Percentiles rank a stretch among this genome's conserved stretches.
Evolutionary conservation across 352 stramenopile genomes (phyloP).

Genomic region (Pythium brachiatum): DNA sequence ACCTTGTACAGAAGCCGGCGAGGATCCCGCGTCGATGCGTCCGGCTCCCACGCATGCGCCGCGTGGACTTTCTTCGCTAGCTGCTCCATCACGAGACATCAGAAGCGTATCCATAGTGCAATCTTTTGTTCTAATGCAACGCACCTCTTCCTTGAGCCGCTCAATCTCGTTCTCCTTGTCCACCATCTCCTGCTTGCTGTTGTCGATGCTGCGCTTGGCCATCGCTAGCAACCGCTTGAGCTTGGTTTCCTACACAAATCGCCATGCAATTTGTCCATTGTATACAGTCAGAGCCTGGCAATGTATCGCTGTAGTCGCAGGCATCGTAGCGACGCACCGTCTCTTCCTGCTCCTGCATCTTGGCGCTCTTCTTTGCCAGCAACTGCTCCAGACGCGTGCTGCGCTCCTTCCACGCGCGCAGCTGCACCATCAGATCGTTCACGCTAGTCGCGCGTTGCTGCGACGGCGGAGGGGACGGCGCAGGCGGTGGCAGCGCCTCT

Average conservation of each 20-base stretch:
- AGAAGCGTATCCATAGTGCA: neutral
- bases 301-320: too few relatives aligned
- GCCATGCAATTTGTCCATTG: neutral
- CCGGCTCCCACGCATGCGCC: slow-evolving; percentile 48
- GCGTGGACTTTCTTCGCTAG: slow-evolving; percentile 32
- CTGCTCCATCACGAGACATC: slow-evolving; percentile 5
- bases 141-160: slow-evolving; percentile 44
- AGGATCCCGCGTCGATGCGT: slow-evolving; percentile 51
- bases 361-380: slow-evolving; percentile 65
- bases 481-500: slow-evolving; percentile 14
- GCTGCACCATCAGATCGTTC: slow-evolving; percentile 34
- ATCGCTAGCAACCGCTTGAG: slow-evolving; percentile 80
- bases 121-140: neutral
- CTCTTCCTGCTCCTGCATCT: slow-evolving; percentile 75
- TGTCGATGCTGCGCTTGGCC: slow-evolving; percentile 89
- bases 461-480: slow-evolving; percentile 15
- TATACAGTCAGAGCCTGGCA: neutral
- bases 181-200: slow-evolving; percentile 77
- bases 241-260: slow-evolving; percentile 53
- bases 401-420: slow-evolving; percentile 62
- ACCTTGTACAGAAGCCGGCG: slow-evolving; percentile 70
- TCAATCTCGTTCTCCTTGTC: slow-evolving; percentile 63
- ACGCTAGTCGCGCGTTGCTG: slow-evolving; percentile 11
- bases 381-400: slow-evolving; percentile 56
- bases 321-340: slow-evolving; percentile 49